Evolutionary conservation across 2,329 filamentous ascomycete genomes (phyloP).

Genomic region (Beauveria australis): DNA sequence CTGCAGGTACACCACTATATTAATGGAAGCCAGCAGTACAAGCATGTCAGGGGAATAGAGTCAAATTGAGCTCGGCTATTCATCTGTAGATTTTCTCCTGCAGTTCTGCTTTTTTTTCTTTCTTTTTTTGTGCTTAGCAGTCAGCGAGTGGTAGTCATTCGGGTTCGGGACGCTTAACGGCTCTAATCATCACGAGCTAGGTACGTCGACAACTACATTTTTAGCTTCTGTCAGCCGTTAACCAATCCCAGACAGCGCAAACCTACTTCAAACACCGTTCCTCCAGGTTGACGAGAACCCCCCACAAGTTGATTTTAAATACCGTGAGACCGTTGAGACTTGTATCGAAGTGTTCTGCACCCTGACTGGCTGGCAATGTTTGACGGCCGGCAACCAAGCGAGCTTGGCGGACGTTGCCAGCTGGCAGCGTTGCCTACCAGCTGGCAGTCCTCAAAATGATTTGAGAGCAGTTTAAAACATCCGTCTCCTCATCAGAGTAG

Average conservation of each 20-base stretch:
- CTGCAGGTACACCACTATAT: not conserved
- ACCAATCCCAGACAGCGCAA: too few species aligned
- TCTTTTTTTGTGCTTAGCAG: not conserved
- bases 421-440: conserved; percentile 2
- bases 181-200: too few species aligned
- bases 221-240: too few species aligned
- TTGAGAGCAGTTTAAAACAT: not conserved
- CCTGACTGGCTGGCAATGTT: not conserved
- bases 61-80: not conserved
- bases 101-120: not conserved
- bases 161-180: too few species aligned
- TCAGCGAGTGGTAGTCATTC: too few species aligned
- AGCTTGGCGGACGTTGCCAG: conserved; percentile 1
- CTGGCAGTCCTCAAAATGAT: not conserved
- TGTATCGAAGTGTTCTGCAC: not conserved
- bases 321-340: not conserved
- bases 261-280: too few species aligned
- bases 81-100: not conserved
- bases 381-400: not conserved
- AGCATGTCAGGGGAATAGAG: not conserved
- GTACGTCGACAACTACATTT: too few species aligned
- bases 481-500: not conserved
- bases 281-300: not conserved
- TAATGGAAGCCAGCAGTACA: not conserved
- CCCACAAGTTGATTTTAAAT: not conserved